Evolutionary conservation across 805 yeast genomes (phyloP), one percentile per base, ranked within the genome.

Genomic region (Zygoascus ofunaensis): DNA sequence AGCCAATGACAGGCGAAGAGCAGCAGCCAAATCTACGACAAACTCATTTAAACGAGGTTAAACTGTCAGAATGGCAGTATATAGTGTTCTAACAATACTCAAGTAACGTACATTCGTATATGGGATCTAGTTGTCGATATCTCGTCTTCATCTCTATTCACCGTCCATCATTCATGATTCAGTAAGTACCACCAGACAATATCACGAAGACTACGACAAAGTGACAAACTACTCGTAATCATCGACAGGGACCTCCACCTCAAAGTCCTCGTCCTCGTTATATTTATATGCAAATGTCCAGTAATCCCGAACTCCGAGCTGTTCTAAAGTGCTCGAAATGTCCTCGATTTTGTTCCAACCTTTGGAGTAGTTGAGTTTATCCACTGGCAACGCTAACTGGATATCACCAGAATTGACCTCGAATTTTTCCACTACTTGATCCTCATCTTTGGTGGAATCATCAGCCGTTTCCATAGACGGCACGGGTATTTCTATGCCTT

Each of bases 261-360:
- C 34, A 34, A 49, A 49, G 22, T 32, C 33, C 30, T 28, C 35
- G 8, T 37, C 43, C 17, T 32, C 42, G 4, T 26, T 24, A 14
- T 40, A 14, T 20, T 46, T 40, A 36, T 48, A 50, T 5, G 53
- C 53, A 2, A 50, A n/a, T n/a, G 41, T 35, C 3, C 42, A 19
- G 3, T 39, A 37, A 22, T 50, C 53, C 12, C 37, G 35, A 36
- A 47, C 18, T 10, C 47, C 51, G 3, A 44, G 30, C 1, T 39
- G 21, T 4, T 39, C 44, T 12, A 48, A 14, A 18, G 37, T 39
- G 18, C 22, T 23, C 18, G 34, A 17, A 12, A 41, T 32, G n/a
- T 47, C 35, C n/a, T 47, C 20, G 19, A 49, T 33, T n/a, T 47
- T 49, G 4, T 34, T 39, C 45, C 47, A 49, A 5, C 43, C 39